Conservation (phyloP, 2,329 filamentous ascomycete species). For the Nemania sp. region DNA sequence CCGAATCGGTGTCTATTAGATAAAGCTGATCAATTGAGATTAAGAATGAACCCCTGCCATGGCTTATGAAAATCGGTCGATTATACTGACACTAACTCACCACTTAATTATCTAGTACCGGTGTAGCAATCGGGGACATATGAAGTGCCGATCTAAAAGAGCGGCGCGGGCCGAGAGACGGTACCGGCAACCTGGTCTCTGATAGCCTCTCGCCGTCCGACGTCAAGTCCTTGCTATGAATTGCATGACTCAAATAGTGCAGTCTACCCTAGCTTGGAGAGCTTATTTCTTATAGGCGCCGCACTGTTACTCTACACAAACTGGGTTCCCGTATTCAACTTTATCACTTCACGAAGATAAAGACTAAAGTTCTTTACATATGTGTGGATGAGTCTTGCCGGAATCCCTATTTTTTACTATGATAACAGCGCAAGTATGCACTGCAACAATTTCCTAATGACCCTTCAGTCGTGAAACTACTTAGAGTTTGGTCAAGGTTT, state of each 20-base stretch:
- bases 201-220: not conserved
- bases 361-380: too few species aligned
- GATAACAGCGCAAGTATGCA: too few species aligned
- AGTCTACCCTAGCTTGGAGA: too few species aligned
- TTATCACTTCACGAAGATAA: too few species aligned
- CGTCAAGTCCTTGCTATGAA: not conserved
- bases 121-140: constrained; percentile 3
- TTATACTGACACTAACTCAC: constrained; percentile 1
- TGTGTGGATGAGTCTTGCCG: too few species aligned
- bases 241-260: not conserved
- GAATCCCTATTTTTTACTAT: too few species aligned
- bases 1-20: not conserved
- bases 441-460: too few species aligned
- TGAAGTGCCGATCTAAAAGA: constrained; percentile 1
- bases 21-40: not conserved
- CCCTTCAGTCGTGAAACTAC: too few species aligned
- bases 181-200: constrained; percentile 2
- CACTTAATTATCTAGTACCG: not conserved
- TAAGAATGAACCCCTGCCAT: not conserved
- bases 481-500: too few species aligned
- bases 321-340: not conserved
- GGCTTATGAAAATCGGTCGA: not conserved
- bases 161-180: constrained; percentile 30
- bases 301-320: not conserved
- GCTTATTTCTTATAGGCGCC: too few species aligned